Conservation (phyloP, 169 alveolate species). For the Theileria equi region DNA sequence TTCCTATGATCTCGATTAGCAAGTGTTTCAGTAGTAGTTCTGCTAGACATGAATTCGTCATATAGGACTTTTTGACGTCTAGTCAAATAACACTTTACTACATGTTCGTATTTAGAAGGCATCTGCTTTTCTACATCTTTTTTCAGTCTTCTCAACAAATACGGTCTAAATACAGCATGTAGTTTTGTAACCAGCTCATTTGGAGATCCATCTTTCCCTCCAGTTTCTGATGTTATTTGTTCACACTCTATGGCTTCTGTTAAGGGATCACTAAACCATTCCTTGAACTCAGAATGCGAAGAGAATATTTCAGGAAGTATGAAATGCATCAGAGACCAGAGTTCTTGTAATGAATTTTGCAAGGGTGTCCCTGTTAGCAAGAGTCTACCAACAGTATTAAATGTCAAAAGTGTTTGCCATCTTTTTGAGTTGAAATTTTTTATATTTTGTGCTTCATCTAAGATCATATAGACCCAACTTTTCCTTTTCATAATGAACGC, state of each 20-base stretch:
- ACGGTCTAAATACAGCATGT: slow-evolving; percentile 96
- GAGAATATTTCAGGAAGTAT: slow-evolving; percentile 95
- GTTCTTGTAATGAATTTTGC: slow-evolving; percentile 96
- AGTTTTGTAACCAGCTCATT: slow-evolving; percentile 80
- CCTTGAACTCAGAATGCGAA: slow-evolving; percentile 91
- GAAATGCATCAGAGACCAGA: slow-evolving; percentile 98
- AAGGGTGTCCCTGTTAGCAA: slow-evolving; percentile 99
- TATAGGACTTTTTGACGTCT: slow-evolving; percentile 91
- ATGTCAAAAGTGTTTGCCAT: slow-evolving; percentile 95
- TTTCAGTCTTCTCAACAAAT: slow-evolving; percentile 93
- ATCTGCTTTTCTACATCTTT: slow-evolving; percentile 98
- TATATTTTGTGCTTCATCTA: slow-evolving; percentile 99
- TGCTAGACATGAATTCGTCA: slow-evolving; percentile 92
- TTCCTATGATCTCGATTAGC: slow-evolving; percentile 88
- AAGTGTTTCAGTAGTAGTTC: slow-evolving; percentile 73
- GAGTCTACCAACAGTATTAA: slow-evolving; percentile 93
- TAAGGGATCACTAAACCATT: slow-evolving; percentile 94
- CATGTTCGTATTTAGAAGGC: slow-evolving; percentile 96
- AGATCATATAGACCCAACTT: slow-evolving; percentile 94
- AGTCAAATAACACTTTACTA: slow-evolving; percentile 88
- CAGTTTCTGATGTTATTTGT: slow-evolving; percentile 28
- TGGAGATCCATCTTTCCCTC: slow-evolving; percentile 7
- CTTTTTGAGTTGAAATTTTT: slow-evolving; percentile 96
- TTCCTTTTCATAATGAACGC: slow-evolving; percentile 91
- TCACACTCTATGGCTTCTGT: slow-evolving; percentile 84